These are phyloP conservation scores for Citrus medica DNA, from an alignment of 345 rosid species.

Conservation along the genomic window DNA sequence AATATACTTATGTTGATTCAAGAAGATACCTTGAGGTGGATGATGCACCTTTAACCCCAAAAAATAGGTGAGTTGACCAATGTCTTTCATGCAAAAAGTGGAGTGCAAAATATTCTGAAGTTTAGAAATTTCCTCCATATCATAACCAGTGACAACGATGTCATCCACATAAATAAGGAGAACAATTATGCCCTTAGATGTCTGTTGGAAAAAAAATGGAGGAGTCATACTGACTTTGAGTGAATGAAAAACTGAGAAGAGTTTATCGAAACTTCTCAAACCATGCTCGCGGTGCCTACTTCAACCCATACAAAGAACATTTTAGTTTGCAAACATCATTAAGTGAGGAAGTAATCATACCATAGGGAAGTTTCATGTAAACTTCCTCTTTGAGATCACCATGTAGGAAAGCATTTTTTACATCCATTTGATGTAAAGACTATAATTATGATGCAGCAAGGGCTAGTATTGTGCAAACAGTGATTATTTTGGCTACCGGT, in stretches of 20 bases:
- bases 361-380: background rate
- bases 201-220: background rate
- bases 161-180: conserved; percentile 13
- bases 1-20: background rate
- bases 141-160: background rate
- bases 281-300: background rate
- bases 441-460: background rate
- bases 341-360: background rate
- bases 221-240: background rate
- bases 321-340: background rate
- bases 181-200: background rate
- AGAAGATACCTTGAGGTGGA: background rate
- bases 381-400: background rate
- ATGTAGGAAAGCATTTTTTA: background rate
- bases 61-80: too few relatives aligned
- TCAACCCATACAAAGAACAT: background rate
- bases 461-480: background rate
- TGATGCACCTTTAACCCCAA: background rate
- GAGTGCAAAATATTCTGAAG: too few relatives aligned
- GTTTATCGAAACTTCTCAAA: conserved; percentile 2
- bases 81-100: too few relatives aligned
- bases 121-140: too few relatives aligned
- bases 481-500: background rate
- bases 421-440: background rate
- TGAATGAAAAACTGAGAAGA: background rate